Base-by-base conservation (phyloP, 2,329 filamentous ascomycete genomes). In the Tolypocladium tropicale region DNA sequence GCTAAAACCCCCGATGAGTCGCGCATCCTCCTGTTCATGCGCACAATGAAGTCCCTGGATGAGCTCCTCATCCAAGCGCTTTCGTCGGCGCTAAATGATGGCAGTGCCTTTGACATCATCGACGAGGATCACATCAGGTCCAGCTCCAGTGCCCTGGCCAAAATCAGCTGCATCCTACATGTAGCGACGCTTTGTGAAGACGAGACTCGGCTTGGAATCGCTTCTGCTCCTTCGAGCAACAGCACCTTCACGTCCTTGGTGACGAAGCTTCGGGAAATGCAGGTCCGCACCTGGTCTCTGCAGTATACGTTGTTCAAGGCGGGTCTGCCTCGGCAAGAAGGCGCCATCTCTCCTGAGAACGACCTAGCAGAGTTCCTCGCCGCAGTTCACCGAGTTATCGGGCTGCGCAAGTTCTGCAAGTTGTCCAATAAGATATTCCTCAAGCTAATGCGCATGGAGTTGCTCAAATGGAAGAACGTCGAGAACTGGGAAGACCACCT, bases 401-500 rank as follows among this genome's bases (percentile, higher is more conserved):
- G 94, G 2, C 77, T 92, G 53, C 88, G 94, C 58, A 88, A 88
- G 59, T 89, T 88, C 69, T 97, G 92, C 78, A 93, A 90, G 65
- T 79, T 82, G 3, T 89, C 90, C 0, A 90, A 91, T 67, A 93
- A 94, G 67, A 83, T 90, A 21, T 94, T 99, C 71, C 78, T 97
- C 30, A 92, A 91, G 67, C 82, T 96, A 70, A 87, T 94, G 75
- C 93, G 92, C 56, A 80, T 89, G 6, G 94, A 99, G 67, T 78
- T 97, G 50, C 77, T 95, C 30, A 84, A 84, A 52, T 79, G 93
- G 63, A 83, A 85, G 60, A 82, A 88, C 53, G 81, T 92, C 33
- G 85, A 92, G 56, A 89, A 89, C 61, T 91, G 88, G 76, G 91
- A 96, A 64, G 84, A 86, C 61, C 92, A 97, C 65, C 80, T 97